Percentiles rank a stretch among this genome's conserved stretches.
Evolutionary conservation across 1,284 basidiomycete genomes (phyloP).

Genomic region (Ustilago curta): DNA sequence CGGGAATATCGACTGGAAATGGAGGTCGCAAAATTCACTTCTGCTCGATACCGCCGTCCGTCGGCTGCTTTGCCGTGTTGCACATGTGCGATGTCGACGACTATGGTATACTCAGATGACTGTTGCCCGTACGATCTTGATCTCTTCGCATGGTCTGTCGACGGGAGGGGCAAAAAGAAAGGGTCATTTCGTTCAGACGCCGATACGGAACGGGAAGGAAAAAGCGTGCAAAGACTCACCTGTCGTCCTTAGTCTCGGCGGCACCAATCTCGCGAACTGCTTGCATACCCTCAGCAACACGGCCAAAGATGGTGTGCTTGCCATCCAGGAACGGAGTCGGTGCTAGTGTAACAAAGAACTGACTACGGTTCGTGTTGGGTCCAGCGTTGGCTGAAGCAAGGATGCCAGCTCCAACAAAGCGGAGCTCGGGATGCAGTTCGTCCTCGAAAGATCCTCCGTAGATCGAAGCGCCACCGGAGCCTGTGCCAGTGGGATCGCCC

Average conservation of each 20-base stretch:
- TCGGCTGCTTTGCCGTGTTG: neutral
- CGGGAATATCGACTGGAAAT: conserved; percentile 3
- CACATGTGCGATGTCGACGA: neutral
- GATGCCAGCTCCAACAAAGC: conserved; percentile 94
- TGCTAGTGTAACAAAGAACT: conserved; percentile 98
- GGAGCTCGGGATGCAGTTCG: conserved; percentile 84
- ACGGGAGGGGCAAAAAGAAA: neutral
- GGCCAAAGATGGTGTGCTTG: conserved; percentile 75
- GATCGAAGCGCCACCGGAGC: conserved; percentile 83
- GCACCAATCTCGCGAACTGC: conserved; percentile 70
- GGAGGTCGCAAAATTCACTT: conserved; percentile 15
- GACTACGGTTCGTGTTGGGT: conserved; percentile 90
- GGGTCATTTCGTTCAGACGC: neutral
- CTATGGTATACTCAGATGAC: conserved; percentile 10
- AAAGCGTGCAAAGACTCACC: conserved; percentile 24
- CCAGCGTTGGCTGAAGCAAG: conserved; percentile 98
- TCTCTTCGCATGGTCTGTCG: conserved; percentile 39
- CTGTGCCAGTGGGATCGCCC: conserved; percentile 95
- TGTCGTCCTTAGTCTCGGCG: conserved; percentile 47
- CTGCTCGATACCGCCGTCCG: neutral
- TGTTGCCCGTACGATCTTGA: conserved; percentile 42
- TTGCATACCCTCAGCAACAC: conserved; percentile 73
- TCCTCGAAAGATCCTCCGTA: conserved; percentile 82
- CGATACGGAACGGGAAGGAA: neutral
- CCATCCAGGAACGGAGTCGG: conserved; percentile 88